Evolutionary conservation across 2,329 filamentous ascomycete genomes (phyloP).

Genomic region (Fusarium piperis): DNA sequence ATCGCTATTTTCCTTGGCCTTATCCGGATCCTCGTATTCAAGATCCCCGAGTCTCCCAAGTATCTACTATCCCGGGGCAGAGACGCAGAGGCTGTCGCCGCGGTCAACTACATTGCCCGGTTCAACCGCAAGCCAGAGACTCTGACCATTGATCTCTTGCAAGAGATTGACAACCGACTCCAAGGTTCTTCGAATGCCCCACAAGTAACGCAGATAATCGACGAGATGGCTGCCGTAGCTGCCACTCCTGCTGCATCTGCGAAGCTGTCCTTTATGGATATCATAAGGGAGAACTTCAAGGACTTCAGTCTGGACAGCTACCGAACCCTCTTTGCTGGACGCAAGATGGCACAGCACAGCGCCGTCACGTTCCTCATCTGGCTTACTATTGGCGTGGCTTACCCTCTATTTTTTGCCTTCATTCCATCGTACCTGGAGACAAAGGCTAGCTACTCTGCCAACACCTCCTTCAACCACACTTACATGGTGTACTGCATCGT

Average conservation of each 20-base stretch:
- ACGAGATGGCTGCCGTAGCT: not conserved
- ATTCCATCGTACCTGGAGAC: constrained; percentile 56
- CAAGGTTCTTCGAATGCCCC: not conserved
- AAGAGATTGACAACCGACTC: constrained; percentile 25
- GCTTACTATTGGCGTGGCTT: constrained; percentile 57
- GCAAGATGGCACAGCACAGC: constrained; percentile 47
- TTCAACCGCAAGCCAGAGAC: constrained; percentile 39
- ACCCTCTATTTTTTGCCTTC: constrained; percentile 58
- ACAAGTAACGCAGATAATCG: not conserved
- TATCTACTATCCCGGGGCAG: constrained; percentile 54
- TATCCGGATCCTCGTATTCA: constrained; percentile 53
- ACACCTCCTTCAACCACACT: constrained; percentile 43
- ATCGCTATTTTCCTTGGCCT: constrained; percentile 52
- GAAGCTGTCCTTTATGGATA: constrained; percentile 23
- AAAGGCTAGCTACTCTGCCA: constrained; percentile 44
- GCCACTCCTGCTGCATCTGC: not conserved
- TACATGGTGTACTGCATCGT: constrained; percentile 50
- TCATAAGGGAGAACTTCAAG: constrained; percentile 41
- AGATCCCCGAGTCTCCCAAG: constrained; percentile 55
- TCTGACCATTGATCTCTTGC: constrained; percentile 28
- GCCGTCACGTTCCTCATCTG: constrained; percentile 53
- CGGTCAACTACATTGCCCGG: constrained; percentile 56
- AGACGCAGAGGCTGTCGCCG: constrained; percentile 56
- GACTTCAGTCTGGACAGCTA: constrained; percentile 43
- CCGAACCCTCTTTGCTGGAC: constrained; percentile 45